Base-by-base conservation (phyloP, 2,329 filamentous ascomycete genomes). In the Fusarium vanettenii region DNA sequence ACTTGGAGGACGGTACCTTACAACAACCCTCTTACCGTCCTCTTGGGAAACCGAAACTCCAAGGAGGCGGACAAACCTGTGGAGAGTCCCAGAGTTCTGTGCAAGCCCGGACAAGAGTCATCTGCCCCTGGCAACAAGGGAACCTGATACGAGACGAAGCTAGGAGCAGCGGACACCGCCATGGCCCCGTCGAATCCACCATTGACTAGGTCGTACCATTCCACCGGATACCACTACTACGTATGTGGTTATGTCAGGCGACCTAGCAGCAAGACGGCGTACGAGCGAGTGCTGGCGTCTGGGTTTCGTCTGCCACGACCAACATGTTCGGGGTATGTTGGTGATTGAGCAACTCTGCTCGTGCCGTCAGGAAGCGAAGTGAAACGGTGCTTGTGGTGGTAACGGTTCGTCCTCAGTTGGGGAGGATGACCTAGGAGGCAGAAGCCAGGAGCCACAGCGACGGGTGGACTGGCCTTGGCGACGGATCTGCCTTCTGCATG, bases 201-300 rank as follows among this genome's bases (percentile, higher is more conserved):
- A 57, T 52, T 48, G 68, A 76, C 77, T 72, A 73, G 76, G 75
- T 68, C 69, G 75, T 74, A 79, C 77, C 77, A 66, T 70, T 71
- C 74, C 56, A 66, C 75, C 77, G 77, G 77, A 77, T 79, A 63
- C 64, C 66, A 64, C 41, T 61, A 59, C 62, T 60, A 66, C 50
- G 50, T 50, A 68, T 20, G 55, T 35, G 68, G 69, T 65, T 65
- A 65, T 67, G 60, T 71, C 64, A 75, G 69, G 67, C 56, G 75
- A 75, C 33, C 16, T 61, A 33, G 29, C n/a, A 39, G 22, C 14
- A 63, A 31, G 37, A 60, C 18, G 52, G 50, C 56, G 45, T 33
- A 62, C 43, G 39, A 64, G 55, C 41, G 29, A 68, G 37, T 31
- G 50, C 31, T 39, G n/a, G 16, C 11, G n/a, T 59, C 22, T 41